Evolutionary conservation across 2,329 filamentous ascomycete genomes (phyloP).

Genomic region (Curvularia spicifera): DNA sequence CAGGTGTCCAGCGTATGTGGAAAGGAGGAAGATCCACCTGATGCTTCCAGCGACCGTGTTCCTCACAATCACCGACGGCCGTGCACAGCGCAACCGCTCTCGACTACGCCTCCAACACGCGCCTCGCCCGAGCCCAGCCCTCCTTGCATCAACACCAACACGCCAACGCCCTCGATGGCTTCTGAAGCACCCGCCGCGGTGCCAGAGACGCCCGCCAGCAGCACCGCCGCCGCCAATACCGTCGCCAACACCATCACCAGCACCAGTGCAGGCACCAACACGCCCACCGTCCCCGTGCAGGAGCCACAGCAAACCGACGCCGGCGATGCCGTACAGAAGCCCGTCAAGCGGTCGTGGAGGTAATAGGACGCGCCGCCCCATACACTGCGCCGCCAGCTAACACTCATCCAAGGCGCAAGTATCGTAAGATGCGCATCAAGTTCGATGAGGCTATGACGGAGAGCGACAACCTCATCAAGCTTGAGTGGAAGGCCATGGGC

Average conservation of each 20-base stretch:
- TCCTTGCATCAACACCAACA: constrained; percentile 8
- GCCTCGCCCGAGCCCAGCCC: neutral
- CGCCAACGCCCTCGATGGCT: constrained; percentile 33
- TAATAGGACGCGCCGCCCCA: constrained; percentile 24
- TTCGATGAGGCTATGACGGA: constrained; percentile 81
- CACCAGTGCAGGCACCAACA: neutral
- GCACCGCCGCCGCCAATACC: neutral
- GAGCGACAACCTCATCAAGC: constrained; percentile 80
- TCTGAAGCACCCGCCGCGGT: constrained; percentile 26
- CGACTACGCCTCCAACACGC: neutral
- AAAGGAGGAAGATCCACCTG: constrained; percentile 20
- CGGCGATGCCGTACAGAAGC: constrained; percentile 35
- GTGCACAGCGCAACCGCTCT: constrained; percentile 13
- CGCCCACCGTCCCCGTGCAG: constrained; percentile 1
- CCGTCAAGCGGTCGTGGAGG: constrained; percentile 50
- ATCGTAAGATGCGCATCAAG: constrained; percentile 82
- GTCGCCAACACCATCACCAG: neutral
- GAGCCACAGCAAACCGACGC: constrained; percentile 15
- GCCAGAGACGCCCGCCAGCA: constrained; percentile 16
- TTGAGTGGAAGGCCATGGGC: constrained; percentile 80
- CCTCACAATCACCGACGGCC: constrained; percentile 16
- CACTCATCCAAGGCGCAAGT: constrained; percentile 73
- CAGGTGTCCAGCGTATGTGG: neutral
- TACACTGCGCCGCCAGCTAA: constrained; percentile 5
- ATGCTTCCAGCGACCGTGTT: constrained; percentile 24